These are phyloP conservation scores for Lepiota venenata DNA, from an alignment of 768 basidiomycete genomes.

Conservation along the genomic window DNA sequence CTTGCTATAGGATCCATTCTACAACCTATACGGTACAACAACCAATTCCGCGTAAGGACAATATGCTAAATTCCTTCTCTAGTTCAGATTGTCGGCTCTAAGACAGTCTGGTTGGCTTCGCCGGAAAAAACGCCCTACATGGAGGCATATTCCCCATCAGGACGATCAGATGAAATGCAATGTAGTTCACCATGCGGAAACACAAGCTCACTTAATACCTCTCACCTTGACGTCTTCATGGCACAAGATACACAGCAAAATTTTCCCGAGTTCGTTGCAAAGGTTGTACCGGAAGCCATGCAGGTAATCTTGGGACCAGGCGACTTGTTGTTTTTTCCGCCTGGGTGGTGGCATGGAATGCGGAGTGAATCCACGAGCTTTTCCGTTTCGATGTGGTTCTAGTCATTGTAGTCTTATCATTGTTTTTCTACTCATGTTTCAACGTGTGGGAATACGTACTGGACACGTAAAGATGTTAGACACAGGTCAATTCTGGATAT, in stretches of 20 bases:
- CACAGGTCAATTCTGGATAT: background rate
- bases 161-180: conserved; percentile 31
- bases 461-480: too few relatives aligned
- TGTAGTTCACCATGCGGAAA: conserved; percentile 28
- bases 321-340: conserved; percentile 86
- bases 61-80: conserved; percentile 10
- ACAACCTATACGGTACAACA: conserved; percentile 77
- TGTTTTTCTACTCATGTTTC: too few relatives aligned
- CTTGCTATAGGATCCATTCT: conserved; percentile 77
- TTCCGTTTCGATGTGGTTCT: conserved; percentile 93
- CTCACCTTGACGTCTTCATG: conserved; percentile 75
- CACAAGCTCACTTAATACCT: conserved; percentile 75
- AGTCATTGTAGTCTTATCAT: background rate
- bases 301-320: conserved; percentile 70
- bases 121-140: conserved; percentile 53
- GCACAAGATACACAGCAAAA: conserved; percentile 18
- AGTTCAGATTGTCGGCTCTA: conserved; percentile 89
- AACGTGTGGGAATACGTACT: too few relatives aligned
- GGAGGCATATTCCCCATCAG: conserved; percentile 46
- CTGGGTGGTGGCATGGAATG: conserved; percentile 96
- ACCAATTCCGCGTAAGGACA: conserved; percentile 4
- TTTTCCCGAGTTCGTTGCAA: conserved; percentile 51
- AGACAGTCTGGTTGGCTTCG: conserved; percentile 91
- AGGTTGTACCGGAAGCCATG: conserved; percentile 59
- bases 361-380: conserved; percentile 78